Evolutionary conservation across 2,329 filamentous ascomycete genomes (phyloP).

Genomic region (Teratosphaeria destructans): DNA sequence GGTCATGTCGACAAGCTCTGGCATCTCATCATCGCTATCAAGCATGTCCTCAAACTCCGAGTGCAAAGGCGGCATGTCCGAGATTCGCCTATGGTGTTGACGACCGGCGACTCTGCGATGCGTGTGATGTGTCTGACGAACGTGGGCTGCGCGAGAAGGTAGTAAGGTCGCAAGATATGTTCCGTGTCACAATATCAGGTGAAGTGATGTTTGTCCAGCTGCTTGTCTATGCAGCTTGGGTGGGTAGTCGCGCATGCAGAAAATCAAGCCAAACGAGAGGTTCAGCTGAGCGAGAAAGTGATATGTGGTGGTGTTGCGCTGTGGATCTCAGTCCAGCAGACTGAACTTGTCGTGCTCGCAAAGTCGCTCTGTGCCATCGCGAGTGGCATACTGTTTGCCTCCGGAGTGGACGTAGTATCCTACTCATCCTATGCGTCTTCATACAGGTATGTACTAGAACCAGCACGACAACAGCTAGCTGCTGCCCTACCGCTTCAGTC

Average conservation of each 20-base stretch:
- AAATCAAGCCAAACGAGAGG: not conserved
- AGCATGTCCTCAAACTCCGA: not conserved
- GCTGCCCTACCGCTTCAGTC: not conserved
- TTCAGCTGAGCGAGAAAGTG: not conserved
- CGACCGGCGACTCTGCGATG: not conserved
- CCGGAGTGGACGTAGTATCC: not conserved
- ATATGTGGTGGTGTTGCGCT: not conserved
- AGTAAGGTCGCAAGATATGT: too few species aligned
- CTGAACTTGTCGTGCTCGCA: not conserved
- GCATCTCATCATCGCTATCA: not conserved
- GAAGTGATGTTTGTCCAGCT: not conserved
- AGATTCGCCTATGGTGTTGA: not conserved
- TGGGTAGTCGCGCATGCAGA: not conserved
- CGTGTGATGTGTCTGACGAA: not conserved
- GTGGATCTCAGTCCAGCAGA: not conserved
- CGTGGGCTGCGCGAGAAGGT: not conserved
- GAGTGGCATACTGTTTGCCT: too few species aligned
- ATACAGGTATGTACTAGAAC: not conserved
- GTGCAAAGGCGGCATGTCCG: not conserved
- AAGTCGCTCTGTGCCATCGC: not conserved
- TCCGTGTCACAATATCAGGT: too few species aligned
- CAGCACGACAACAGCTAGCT: not conserved
- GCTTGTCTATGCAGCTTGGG: not conserved
- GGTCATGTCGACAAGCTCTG: not conserved
- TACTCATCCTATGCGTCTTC: not conserved